Base-by-base conservation (phyloP, 2,329 filamentous ascomycete species). In the Proliferodiscus dingleyae region DNA sequence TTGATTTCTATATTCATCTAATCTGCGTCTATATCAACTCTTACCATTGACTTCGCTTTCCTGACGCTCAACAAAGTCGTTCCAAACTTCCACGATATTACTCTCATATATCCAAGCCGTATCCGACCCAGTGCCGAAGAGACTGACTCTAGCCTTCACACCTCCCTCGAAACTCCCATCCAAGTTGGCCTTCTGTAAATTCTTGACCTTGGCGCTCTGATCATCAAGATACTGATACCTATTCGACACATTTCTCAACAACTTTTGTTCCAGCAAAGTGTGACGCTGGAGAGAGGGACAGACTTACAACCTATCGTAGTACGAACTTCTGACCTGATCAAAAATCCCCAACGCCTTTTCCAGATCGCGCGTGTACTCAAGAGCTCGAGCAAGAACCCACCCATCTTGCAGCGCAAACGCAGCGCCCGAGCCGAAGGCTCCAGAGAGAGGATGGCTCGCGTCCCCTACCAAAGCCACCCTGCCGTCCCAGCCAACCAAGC, bases 401-500 rank as follows among this genome's bases (percentile, higher is more conserved):
- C 66, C 68, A 56, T 72, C 70, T 51, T 73, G 65, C 53, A 72
- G 61, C 0, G 70, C 69, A 47, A 71, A 71, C 0, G 65, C 69
- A 4, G 70, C 70, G 0, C 70, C 70, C 3, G 68, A 70, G 0
- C 70, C 70, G 51, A 70, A 70, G 0, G 67, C 67, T 2, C 67
- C 72, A 0, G 73, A 74, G 0, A 77, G 64, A 1, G 75, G 72
- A 55, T 80, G 76, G 1, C 73, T 78, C 0, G 74, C 70, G 51
- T 80, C 75, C 7, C 75, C 76, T 1, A 78, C 68, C 3, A 79
- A 64, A 5, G 71, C 75, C 2, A 77, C 54, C 41, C 68, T 69
- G 5, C 32, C 38, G 33, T 68, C 60, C 63, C 68, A 73, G 2
- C 61, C 67, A 2, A 59, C 67, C 3, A 74, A 57, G 2, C 59